Percentiles rank a stretch among this genome's conserved stretches.
These are phyloP conservation scores for Tetracladium maxilliforme DNA, from an alignment of 2,329 filamentous ascomycete species.

Conservation along the genomic window DNA sequence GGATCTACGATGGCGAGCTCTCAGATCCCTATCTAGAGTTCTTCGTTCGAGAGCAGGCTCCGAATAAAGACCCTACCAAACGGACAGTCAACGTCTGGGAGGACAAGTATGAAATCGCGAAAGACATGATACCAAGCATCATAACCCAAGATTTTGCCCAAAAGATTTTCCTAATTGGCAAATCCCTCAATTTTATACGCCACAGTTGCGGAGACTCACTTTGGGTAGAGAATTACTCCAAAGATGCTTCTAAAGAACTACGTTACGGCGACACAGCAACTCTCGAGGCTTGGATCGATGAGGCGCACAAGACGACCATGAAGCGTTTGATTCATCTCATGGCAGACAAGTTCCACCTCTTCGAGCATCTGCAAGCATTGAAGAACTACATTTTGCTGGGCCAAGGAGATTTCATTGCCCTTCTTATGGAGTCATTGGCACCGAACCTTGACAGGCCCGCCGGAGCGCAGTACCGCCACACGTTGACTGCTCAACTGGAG, in stretches of 20 bases:
- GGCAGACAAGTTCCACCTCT: conserved; percentile 88
- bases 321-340: conserved; percentile 84
- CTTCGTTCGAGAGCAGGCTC: conserved; percentile 76
- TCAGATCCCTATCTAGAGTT: conserved; percentile 95
- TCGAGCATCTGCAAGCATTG: conserved; percentile 78
- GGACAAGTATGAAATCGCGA: conserved; percentile 82
- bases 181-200: conserved; percentile 94
- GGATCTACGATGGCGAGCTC: conserved; percentile 97
- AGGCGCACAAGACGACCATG: conserved; percentile 98
- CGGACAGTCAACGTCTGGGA: conserved; percentile 87
- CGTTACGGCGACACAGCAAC: conserved; percentile 87
- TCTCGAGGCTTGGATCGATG: conserved; percentile 84
- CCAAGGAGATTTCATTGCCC: conserved; percentile 90
- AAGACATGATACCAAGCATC: conserved; percentile 81
- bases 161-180: conserved; percentile 94
- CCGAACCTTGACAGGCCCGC: conserved; percentile 88
- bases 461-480: conserved; percentile 94
- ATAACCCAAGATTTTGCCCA: conserved; percentile 88
- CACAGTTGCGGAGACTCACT: conserved; percentile 86
- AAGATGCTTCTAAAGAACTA: conserved; percentile 80
- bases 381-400: conserved; percentile 93
- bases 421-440: conserved; percentile 92
- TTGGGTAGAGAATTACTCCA: conserved; percentile 94
- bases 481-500: conserved; percentile 91
- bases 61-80: conserved; percentile 32